phyloP scores from a whole-genome alignment of 2,329 filamentous ascomycete genomes.

The Polytolypa hystricis region DNA sequence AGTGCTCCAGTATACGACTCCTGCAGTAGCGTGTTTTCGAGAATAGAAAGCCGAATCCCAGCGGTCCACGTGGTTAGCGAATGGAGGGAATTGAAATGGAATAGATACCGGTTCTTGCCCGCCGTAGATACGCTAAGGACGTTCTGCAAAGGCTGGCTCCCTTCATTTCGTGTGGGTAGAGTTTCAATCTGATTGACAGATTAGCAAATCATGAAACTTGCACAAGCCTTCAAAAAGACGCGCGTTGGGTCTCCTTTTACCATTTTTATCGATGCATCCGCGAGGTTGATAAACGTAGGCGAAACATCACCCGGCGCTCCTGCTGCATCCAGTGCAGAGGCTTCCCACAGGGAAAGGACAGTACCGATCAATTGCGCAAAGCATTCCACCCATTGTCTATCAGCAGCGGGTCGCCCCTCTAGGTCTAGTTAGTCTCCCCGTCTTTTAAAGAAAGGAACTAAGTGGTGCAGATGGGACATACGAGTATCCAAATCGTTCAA shows the following conservation, averaged over 20 bases:
- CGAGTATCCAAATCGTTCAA: slow-evolving; percentile 87
- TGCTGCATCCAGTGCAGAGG: slow-evolving; percentile 76
- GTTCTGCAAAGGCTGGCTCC: slow-evolving; percentile 77
- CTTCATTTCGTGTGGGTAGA: slow-evolving; percentile 68
- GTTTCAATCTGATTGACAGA: slow-evolving; percentile 61
- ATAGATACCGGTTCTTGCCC: slow-evolving; percentile 84
- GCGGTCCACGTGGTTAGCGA: slow-evolving; percentile 94
- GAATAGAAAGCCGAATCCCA: slow-evolving; percentile 86
- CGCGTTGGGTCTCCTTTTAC: slow-evolving; percentile 40
- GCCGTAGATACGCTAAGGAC: slow-evolving; percentile 93
- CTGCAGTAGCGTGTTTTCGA: slow-evolving; percentile 82
- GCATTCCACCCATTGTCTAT: slow-evolving; percentile 89
- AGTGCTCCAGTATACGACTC: slow-evolving; percentile 94
- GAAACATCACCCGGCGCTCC: slow-evolving; percentile 75
- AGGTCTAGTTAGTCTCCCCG: slow-evolving; percentile 21
- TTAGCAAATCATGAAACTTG: slow-evolving; percentile 8
- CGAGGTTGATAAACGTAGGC: slow-evolving; percentile 90
- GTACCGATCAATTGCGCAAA: slow-evolving; percentile 95
- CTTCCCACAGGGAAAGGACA: slow-evolving; percentile 91
- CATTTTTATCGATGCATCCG: slow-evolving; percentile 97
- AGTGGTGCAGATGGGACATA: slow-evolving; percentile 33
- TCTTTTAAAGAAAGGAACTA: slow-evolving; percentile 3
- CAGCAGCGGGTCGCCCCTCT: slow-evolving; percentile 79
- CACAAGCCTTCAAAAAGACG: too few species aligned
- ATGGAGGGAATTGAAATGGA: slow-evolving; percentile 92